Percentiles rank a stretch among this genome's conserved stretches.
These are phyloP conservation scores for Mycena crocata DNA, from an alignment of 768 basidiomycete species.

Conservation along the genomic window DNA sequence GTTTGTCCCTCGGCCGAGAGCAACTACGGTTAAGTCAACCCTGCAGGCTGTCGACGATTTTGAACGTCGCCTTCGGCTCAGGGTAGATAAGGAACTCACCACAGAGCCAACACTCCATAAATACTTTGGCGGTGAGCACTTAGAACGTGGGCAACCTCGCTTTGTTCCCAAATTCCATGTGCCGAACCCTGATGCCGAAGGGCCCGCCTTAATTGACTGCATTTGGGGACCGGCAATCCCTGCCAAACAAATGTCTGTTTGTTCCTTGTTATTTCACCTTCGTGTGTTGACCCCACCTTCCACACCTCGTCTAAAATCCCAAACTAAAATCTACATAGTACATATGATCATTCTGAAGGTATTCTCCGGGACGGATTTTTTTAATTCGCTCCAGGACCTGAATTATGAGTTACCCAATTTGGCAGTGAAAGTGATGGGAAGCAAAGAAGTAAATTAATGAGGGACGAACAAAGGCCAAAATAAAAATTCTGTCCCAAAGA, in stretches of 20 bases:
- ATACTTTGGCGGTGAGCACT: conserved; percentile 3
- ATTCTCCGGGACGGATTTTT: neutral
- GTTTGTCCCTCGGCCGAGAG: conserved; percentile 12
- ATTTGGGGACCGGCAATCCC: no score
- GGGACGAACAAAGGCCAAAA: neutral
- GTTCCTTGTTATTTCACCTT: no score
- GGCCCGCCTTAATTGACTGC: conserved; percentile 9
- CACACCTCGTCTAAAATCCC: no score
- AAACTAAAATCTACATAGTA: no score
- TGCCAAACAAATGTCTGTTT: no score
- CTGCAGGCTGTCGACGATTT: conserved; percentile 12
- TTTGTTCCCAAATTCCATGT: conserved; percentile 27
- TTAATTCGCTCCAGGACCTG: neutral
- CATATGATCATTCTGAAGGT: neutral
- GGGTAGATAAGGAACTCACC: neutral
- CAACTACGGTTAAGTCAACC: neutral
- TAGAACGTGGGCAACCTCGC: conserved; percentile 21
- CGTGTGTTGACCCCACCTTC: no score
- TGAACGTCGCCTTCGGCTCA: conserved; percentile 2
- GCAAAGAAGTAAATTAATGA: neutral
- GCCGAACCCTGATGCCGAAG: conserved; percentile 26
- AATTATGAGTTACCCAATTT: neutral
- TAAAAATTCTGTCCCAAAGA: conserved; percentile 4
- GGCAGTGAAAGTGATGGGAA: neutral
- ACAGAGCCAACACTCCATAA: conserved; percentile 8